Base-by-base conservation (phyloP, 176 grass and related monocot genomes). In the Calamus simplicifolius region DNA sequence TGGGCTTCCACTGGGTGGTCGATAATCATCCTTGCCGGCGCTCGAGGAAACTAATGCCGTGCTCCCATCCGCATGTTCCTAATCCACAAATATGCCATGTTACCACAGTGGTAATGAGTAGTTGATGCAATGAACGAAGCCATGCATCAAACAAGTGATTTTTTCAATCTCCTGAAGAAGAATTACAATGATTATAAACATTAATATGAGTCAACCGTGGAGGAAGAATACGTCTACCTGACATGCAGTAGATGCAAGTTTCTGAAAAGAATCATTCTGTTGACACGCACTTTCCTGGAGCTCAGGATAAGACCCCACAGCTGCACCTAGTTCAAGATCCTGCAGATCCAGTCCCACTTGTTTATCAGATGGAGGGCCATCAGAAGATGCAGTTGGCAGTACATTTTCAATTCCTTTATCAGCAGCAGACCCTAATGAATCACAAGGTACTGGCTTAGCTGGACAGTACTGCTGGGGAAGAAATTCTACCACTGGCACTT, bases 401-500 rank as follows among this genome's bases (percentile, higher is more conserved):
- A 75, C 58, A 54, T 52, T 29, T 78, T 18, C 31, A 60, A 62
- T 49, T 51, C 31, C 68, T 27, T 49, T 53, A 31, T 58, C 74
- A 75, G 5, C 49, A 80, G 68, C 56, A 72, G 54, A 50, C 49
- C 49, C 69, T 48, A 56, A 18, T 31, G 61, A 70, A 61, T 82
- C 51, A 38, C 25, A 51, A 1, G 30, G 29, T 23, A 63, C 73
- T 27, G 63, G 27, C 68, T 81, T 77, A 52, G 56, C 52, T 69
- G 66, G 57, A 74, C 66, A 68, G 57, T n/a, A 69, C 2, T 16
- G 74, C 52, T 77, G 64, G 60, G 79, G 55, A 70, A 78, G 31
- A 59, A 79, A 70, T 71, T 81, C 81, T 12, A 59, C 57, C 66
- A 64, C 26, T 66, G 49, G 52, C 85, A 85, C 79, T 21, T 3